Percentiles rank a stretch among this genome's conserved stretches.
Conservation (phyloP, 768 basidiomycete genomes). For the Xerocomus brunneocitrinus region DNA sequence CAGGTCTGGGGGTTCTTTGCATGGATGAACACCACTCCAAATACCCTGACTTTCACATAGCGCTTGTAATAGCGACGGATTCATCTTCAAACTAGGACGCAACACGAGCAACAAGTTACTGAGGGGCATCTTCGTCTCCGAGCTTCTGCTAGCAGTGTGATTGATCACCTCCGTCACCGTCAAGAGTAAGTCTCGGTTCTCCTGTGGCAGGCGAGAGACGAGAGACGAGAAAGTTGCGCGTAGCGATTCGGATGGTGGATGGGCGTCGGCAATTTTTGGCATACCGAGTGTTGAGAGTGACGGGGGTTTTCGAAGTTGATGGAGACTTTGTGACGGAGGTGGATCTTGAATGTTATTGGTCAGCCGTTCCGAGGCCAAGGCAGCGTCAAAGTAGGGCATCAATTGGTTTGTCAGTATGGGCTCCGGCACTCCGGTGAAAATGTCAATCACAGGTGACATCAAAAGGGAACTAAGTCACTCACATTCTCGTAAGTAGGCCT, state of each 20-base stretch:
- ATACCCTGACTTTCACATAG: slow-evolving; percentile 68
- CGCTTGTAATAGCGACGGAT: slow-evolving; percentile 62
- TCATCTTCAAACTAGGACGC: slow-evolving; percentile 83
- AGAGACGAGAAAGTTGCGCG: slow-evolving; percentile 57
- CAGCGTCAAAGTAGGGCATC: slow-evolving; percentile 73
- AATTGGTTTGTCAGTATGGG: slow-evolving; percentile 74
- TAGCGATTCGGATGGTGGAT: slow-evolving; percentile 57
- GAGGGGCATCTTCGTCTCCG: slow-evolving; percentile 88
- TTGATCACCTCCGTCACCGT: slow-evolving; percentile 80
- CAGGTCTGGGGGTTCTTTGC: slow-evolving; percentile 3
- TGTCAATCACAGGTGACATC: slow-evolving; percentile 3
- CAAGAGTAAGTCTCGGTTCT: slow-evolving; percentile 79
- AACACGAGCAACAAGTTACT: slow-evolving; percentile 85
- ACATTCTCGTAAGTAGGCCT: slow-evolving; percentile 90
- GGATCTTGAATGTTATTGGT: slow-evolving; percentile 26
- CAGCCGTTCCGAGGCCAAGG: slow-evolving; percentile 52
- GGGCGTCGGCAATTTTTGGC: slow-evolving; percentile 58
- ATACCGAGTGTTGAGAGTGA: slow-evolving; percentile 76
- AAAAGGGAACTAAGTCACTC: slow-evolving; percentile 33
- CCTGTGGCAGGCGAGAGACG: slow-evolving; percentile 64
- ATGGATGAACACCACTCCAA: slow-evolving; percentile 42
- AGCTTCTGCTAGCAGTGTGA: slow-evolving; percentile 61
- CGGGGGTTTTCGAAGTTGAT: slow-evolving; percentile 64
- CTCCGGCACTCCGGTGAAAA: slow-evolving; percentile 65
- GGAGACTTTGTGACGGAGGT: slow-evolving; percentile 34